A percentile compares a stretch with the other conserved stretches of the same genome.
These are phyloP conservation scores for Monilinia fructigena DNA, from an alignment of 2,329 filamentous ascomycete species.

Conservation along the genomic window DNA sequence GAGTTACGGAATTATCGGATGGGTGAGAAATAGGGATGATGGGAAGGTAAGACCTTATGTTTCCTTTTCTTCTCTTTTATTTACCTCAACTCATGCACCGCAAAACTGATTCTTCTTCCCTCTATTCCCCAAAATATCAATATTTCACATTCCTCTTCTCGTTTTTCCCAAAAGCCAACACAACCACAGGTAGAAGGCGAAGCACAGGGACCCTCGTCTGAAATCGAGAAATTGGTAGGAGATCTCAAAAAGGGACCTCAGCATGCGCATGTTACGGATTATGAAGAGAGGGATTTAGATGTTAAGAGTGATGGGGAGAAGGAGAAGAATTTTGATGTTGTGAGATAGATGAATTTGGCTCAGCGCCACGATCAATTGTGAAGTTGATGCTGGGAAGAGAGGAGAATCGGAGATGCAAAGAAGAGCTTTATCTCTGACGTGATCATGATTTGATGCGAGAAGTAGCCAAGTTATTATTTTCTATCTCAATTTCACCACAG, in stretches of 20 bases:
- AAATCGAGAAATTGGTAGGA: conserved; percentile 68
- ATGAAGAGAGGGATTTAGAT: conserved; percentile 68
- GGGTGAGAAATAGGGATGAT: conserved; percentile 59
- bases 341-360: neutral
- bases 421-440: too few relatives aligned
- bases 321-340: neutral
- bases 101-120: neutral
- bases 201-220: conserved; percentile 70
- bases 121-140: neutral
- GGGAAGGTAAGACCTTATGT: conserved; percentile 48
- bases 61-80: neutral
- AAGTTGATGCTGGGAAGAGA: too few relatives aligned
- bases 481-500: too few relatives aligned
- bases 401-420: too few relatives aligned
- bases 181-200: conserved; percentile 75
- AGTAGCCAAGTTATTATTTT: too few relatives aligned
- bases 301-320: conserved; percentile 61
- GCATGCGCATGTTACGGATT: conserved; percentile 68
- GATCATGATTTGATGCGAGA: too few relatives aligned
- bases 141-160: neutral
- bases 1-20: conserved; percentile 55
- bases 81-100: too few relatives aligned
- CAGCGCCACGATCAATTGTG: too few relatives aligned
- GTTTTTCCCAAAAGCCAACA: neutral
- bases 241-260: conserved; percentile 73